These are phyloP conservation scores for Phytopythium cucurbitacearum DNA, from an alignment of 352 stramenopile genomes.

Conservation along the genomic window DNA sequence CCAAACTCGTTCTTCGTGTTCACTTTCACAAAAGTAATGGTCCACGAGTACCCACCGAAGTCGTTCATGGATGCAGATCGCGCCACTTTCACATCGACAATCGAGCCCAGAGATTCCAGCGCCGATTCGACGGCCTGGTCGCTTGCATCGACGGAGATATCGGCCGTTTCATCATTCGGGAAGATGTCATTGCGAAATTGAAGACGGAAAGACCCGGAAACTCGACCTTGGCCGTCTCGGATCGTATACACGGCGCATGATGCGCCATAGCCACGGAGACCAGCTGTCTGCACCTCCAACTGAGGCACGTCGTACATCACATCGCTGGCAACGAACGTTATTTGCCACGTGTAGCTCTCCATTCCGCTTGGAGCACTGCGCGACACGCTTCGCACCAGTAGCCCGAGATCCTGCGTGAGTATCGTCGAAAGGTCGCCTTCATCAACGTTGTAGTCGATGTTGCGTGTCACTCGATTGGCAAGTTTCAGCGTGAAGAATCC, in stretches of 20 bases:
- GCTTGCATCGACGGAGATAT: constrained; percentile 59
- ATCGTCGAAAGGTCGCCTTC: constrained; percentile 54
- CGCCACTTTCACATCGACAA: constrained; percentile 58
- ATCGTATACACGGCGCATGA: constrained; percentile 40
- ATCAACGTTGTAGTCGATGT: constrained; percentile 61
- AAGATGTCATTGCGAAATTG: constrained; percentile 70
- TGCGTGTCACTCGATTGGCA: constrained; percentile 46
- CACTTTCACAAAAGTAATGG: constrained; percentile 73
- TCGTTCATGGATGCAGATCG: constrained; percentile 64
- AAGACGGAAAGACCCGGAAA: constrained; percentile 69
- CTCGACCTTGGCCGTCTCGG: constrained; percentile 51
- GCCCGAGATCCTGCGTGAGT: constrained; percentile 54
- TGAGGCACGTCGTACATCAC: constrained; percentile 56
- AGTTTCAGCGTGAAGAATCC: constrained; percentile 68
- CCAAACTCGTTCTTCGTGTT: constrained; percentile 78
- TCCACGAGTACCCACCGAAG: constrained; percentile 82
- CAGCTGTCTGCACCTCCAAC: constrained; percentile 40
- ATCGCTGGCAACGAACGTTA: constrained; percentile 72
- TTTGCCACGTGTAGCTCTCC: constrained; percentile 60
- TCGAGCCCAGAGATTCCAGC: constrained; percentile 64
- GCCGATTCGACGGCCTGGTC: constrained; percentile 50
- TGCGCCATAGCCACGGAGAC: constrained; percentile 58
- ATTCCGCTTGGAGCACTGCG: constrained; percentile 29
- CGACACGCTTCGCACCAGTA: constrained; percentile 52
- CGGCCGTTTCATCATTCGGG: constrained; percentile 60